These are phyloP conservation scores for Xylariomycetidae sp. DNA, from an alignment of 2,329 filamentous ascomycete genomes.

Conservation along the genomic window DNA sequence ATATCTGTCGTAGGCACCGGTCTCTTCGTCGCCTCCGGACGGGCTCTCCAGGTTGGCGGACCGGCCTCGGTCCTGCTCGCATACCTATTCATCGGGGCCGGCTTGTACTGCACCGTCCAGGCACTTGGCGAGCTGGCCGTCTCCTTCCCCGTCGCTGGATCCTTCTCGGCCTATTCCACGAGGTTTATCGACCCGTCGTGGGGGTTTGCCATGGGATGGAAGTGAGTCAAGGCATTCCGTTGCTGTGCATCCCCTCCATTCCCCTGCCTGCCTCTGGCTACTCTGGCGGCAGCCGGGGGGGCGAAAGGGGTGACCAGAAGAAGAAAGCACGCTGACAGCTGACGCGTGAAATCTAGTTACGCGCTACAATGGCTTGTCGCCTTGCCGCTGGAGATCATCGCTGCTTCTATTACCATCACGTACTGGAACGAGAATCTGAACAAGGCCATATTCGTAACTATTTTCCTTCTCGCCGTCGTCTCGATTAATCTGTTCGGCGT, in stretches of 20 bases:
- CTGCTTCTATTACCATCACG: constrained; percentile 76
- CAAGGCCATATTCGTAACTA: constrained; percentile 72
- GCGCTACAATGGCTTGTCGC: constrained; percentile 83
- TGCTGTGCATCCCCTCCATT: too few relatives aligned
- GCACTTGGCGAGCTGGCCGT: constrained; percentile 90
- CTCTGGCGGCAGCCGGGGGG: too few relatives aligned
- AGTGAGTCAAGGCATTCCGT: too few relatives aligned
- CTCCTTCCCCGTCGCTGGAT: constrained; percentile 83
- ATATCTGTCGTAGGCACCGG: too few relatives aligned
- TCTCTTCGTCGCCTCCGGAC: constrained; percentile 79
- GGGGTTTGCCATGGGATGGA: constrained; percentile 96
- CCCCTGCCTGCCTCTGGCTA: too few relatives aligned
- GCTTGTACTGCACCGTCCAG: constrained; percentile 91
- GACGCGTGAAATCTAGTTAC: constrained; percentile 63
- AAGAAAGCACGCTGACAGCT: too few relatives aligned
- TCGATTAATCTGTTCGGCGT: constrained; percentile 84
- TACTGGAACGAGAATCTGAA: constrained; percentile 68
- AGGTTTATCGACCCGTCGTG: constrained; percentile 90
- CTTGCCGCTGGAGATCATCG: constrained; percentile 80
- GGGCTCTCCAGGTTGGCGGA: constrained; percentile 65
- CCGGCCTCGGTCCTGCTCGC: constrained; percentile 74
- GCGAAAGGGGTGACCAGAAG: too few relatives aligned
- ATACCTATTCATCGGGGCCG: constrained; percentile 74
- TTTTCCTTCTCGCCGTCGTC: constrained; percentile 75
- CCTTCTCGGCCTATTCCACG: constrained; percentile 87